Conservation (phyloP, 139 green algal genomes). For the Ettlia oleoabundans region DNA sequence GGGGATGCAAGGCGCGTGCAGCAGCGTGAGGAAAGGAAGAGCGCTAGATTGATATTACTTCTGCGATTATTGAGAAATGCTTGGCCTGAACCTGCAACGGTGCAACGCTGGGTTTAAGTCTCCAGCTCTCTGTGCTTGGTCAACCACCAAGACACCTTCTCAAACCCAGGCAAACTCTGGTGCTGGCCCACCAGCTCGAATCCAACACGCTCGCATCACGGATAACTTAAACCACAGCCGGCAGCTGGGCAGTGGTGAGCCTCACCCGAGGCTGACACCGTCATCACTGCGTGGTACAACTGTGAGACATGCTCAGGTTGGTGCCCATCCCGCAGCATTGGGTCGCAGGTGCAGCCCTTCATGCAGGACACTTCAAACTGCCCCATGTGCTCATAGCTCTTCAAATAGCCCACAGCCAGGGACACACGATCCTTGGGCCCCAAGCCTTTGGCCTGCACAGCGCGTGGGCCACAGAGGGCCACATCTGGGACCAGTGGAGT, state of each 20-base stretch:
- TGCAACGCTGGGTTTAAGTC: too few relatives aligned
- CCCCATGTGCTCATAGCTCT: conserved; percentile 4
- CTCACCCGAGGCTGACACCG: background rate
- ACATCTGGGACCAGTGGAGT: background rate
- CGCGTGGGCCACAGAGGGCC: background rate
- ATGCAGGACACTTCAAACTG: background rate
- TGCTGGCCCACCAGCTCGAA: too few relatives aligned
- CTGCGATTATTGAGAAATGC: too few relatives aligned
- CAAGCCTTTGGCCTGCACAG: background rate
- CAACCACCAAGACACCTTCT: too few relatives aligned
- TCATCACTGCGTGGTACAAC: background rate
- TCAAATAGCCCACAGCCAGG: background rate
- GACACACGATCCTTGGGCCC: background rate
- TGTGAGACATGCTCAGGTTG: background rate
- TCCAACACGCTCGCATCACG: background rate
- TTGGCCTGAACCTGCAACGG: too few relatives aligned
- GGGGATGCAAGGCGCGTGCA: too few relatives aligned
- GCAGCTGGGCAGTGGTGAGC: background rate
- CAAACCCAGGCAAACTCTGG: too few relatives aligned
- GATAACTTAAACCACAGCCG: background rate
- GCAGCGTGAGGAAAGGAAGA: too few relatives aligned
- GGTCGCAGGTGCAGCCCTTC: background rate
- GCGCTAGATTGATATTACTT: too few relatives aligned
- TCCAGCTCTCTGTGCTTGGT: too few relatives aligned
- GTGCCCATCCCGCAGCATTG: background rate